phyloP scores from a whole-genome alignment of 202 grass and related monocot species.

The Alloteropsis angusta region DNA sequence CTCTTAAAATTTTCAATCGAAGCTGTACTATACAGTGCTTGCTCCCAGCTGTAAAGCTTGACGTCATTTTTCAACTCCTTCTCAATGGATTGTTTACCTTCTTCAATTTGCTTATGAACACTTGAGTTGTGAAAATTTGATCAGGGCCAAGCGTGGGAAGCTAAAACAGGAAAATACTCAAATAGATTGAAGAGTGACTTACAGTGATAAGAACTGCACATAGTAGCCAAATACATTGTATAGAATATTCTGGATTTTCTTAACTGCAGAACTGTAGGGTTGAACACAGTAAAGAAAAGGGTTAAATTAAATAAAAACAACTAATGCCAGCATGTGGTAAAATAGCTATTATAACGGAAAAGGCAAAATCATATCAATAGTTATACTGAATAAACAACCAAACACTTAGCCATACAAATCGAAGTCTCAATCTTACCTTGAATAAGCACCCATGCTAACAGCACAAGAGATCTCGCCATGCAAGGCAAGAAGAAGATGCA shows the following conservation, averaged over 20 bases:
- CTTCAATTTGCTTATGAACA: conserved; percentile 51
- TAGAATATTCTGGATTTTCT: conserved; percentile 57
- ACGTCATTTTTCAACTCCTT: conserved; percentile 62
- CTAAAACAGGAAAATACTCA: conserved; percentile 17
- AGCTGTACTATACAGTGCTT: conserved; percentile 40
- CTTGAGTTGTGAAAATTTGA: conserved; percentile 19
- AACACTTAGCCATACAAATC: neutral
- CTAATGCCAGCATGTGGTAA: neutral
- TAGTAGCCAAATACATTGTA: conserved; percentile 96
- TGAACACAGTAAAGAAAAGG: conserved; percentile 6
- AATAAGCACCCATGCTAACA: conserved; percentile 38
- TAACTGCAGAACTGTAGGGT: conserved; percentile 32
- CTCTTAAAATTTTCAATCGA: conserved; percentile 79
- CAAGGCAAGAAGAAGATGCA: conserved; percentile 73
- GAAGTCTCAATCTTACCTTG: conserved; percentile 34
- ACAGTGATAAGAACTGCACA: conserved; percentile 70
- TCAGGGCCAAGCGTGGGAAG: conserved; percentile 22
- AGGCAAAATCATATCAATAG: neutral
- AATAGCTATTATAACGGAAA: neutral
- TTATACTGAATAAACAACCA: neutral
- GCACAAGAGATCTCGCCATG: conserved; percentile 60
- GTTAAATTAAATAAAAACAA: neutral
- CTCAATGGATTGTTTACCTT: conserved; percentile 48
- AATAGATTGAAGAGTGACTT: conserved; percentile 26
- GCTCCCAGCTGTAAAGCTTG: conserved; percentile 85